A percentile compares a stretch with the other conserved stretches of the same genome.
Conservation (phyloP, 176 grass and related monocot genomes). For the Raddia distichophylla region DNA sequence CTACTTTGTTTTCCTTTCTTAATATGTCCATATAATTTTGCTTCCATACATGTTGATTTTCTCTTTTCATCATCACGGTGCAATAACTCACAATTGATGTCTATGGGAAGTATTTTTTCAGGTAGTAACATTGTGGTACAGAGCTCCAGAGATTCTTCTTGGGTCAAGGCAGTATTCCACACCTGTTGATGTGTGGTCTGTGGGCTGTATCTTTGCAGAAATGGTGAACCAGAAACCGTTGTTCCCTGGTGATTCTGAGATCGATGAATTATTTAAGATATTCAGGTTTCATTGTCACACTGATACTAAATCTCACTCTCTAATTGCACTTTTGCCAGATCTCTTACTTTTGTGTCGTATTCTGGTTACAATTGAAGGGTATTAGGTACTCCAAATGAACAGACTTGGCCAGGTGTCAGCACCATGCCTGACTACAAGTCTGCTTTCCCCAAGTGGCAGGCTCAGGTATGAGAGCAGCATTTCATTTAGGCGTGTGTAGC, state of each 20-base stretch:
- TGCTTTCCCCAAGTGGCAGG: constrained; percentile 83
- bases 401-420: constrained; percentile 89
- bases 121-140: constrained; percentile 97
- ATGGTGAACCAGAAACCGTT: constrained; percentile 93
- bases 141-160: constrained; percentile 92
- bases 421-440: constrained; percentile 85
- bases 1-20: background rate
- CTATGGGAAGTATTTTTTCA: constrained; percentile 54
- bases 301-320: constrained; percentile 22
- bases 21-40: background rate
- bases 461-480: constrained; percentile 58
- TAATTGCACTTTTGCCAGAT: background rate
- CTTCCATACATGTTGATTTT: background rate
- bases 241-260: constrained; percentile 95
- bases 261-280: constrained; percentile 93
- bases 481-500: background rate
- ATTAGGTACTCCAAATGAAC: constrained; percentile 89
- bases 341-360: constrained; percentile 25
- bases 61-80: background rate
- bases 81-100: constrained; percentile 41
- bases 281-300: constrained; percentile 62
- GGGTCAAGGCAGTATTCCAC: constrained; percentile 88
- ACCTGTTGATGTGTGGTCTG: constrained; percentile 95
- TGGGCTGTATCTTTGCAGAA: constrained; percentile 96
- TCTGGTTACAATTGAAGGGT: constrained; percentile 51